These are phyloP conservation scores for Cercospora sojina DNA, from an alignment of 2,329 filamentous ascomycete genomes.

Conservation along the genomic window DNA sequence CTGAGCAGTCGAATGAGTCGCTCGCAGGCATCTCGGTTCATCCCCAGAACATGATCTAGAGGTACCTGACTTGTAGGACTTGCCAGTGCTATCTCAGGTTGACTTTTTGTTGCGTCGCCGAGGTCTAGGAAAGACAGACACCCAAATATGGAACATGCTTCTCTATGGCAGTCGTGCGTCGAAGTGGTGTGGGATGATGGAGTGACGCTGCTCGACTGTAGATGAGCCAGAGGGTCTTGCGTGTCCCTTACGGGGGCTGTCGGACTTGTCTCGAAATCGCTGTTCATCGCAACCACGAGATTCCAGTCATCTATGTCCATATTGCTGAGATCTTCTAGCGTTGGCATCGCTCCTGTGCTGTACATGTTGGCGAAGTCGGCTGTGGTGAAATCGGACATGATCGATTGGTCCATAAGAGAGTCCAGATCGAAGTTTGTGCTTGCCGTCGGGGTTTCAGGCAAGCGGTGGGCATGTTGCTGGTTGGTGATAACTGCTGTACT, in stretches of 20 bases:
- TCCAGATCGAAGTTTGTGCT: background rate
- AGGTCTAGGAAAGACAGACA: background rate
- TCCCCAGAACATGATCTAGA: background rate
- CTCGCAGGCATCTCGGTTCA: constrained; percentile 3
- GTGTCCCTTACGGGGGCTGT: background rate
- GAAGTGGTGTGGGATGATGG: background rate
- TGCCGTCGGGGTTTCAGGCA: background rate
- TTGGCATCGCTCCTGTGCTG: background rate
- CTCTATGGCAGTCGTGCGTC: background rate
- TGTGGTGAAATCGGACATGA: background rate
- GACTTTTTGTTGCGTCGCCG: background rate
- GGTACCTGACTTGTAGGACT: background rate
- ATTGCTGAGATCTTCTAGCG: background rate
- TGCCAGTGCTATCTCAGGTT: background rate
- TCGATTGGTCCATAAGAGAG: background rate
- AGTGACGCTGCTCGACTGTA: background rate
- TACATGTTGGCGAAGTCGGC: background rate
- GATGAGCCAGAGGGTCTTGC: background rate
- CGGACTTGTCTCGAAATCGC: background rate
- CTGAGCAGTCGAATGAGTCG: background rate
- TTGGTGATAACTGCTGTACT: background rate
- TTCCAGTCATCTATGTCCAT: constrained; percentile 4
- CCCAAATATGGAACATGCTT: background rate
- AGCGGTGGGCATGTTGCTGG: background rate
- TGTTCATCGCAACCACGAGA: background rate